Evolutionary conservation across 192 early-diverging fungal genomes (phyloP), one percentile per base, ranked within the genome.

Genomic region (Coemansia sp.): DNA sequence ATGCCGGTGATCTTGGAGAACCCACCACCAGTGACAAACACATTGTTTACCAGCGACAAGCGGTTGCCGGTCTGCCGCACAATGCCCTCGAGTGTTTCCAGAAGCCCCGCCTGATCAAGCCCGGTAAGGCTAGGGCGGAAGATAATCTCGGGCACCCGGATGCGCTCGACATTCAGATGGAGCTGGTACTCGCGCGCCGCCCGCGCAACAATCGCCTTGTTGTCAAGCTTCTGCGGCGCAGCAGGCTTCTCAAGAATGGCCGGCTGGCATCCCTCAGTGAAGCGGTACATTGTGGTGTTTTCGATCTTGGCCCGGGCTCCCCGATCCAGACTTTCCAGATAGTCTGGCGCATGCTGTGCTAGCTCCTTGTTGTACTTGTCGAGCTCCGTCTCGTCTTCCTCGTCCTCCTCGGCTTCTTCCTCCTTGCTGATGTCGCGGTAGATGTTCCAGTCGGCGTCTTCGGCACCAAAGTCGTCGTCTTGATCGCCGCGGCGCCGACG

Each of bases 381-480:
- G 10, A 95, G 59, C 45, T 79, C 64, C 1, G 81, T 70, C 25
- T 84, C 77, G 25, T 92, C 90, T 34, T 87, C 84, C 31, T 90
- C 88, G 2, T 83, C 82, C 40, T 93, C 88, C 38, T 92, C 92
- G n/a, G 61, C 64, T 3, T 87, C 88, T n/a, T 89, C 88, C 10
- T 83, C 82, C 35, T 92, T 87, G 64, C 88, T 92, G 40, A 96
- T 92, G 61, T 91, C 87, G 32, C 90, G 81, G 59, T 96, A 96
- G 31, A 96, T 81, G 63, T 84, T 83, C 93, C 93, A 96, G 68
- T 94, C 92, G 8, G 85, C 88, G 61, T 93, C 92, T 53, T 94
- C 88, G 5, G 85, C 86, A n/a, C 93, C 93, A 80, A 96, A 96
- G 3, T 85, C 90, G 51, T 96, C 93, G 65, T 93, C 92, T 20